phyloP scores from a whole-genome alignment of 2,329 filamentous ascomycete genomes.

The Stromatinia cepivora region DNA sequence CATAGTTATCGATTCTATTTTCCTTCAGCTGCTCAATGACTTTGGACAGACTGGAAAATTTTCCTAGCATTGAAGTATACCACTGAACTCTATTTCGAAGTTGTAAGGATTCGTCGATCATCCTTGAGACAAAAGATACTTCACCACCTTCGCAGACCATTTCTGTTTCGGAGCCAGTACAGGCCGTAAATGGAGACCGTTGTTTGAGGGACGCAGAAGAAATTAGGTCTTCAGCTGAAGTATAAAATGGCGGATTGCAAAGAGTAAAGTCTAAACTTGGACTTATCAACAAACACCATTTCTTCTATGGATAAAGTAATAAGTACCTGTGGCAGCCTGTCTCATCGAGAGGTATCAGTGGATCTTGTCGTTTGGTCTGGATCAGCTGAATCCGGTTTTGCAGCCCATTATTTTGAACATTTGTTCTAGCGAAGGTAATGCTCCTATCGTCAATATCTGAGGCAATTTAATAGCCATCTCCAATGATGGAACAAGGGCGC shows the following conservation, averaged over 20 bases:
- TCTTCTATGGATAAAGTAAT: not conserved
- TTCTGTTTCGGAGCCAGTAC: slow-evolving; percentile 76
- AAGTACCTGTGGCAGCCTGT: slow-evolving; percentile 44
- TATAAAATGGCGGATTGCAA: slow-evolving; percentile 94
- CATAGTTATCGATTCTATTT: slow-evolving; percentile 70
- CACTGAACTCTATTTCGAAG: slow-evolving; percentile 67
- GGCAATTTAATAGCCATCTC: slow-evolving; percentile 34
- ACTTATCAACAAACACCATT: slow-evolving; percentile 21
- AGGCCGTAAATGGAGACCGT: slow-evolving; percentile 67
- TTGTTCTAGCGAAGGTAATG: slow-evolving; percentile 63
- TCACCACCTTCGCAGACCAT: slow-evolving; percentile 86
- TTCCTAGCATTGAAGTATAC: slow-evolving; percentile 92
- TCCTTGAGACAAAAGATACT: slow-evolving; percentile 67
- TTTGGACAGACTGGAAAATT: slow-evolving; percentile 65
- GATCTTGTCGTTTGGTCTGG: slow-evolving; percentile 50
- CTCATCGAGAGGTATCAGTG: slow-evolving; percentile 60
- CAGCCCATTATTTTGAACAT: slow-evolving; percentile 67
- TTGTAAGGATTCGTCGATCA: slow-evolving; percentile 67
- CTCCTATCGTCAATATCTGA: slow-evolving; percentile 74
- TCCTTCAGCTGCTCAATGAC: slow-evolving; percentile 61
- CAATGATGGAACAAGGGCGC: slow-evolving; percentile 30
- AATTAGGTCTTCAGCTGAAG: slow-evolving; percentile 67
- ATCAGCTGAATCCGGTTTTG: slow-evolving; percentile 64
- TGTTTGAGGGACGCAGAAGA: slow-evolving; percentile 65
- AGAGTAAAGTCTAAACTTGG: slow-evolving; percentile 75